Evolutionary conservation across 2,329 filamentous ascomycete species (phyloP), one percentile per base, ranked within the genome.

Genomic region (Cladosporium sphaerospermum): DNA sequence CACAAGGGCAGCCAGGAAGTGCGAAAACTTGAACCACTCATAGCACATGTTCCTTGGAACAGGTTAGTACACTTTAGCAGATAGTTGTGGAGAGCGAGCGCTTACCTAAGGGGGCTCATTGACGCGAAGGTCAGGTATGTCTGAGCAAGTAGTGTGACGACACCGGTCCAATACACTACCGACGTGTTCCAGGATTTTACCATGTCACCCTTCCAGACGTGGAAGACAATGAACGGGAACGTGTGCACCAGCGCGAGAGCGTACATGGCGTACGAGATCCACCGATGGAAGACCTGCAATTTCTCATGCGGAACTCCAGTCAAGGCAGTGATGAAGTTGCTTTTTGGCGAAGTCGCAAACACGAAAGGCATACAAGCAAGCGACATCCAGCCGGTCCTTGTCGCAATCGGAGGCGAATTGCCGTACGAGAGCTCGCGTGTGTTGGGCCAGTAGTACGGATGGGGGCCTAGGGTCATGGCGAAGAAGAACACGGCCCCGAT

Each of bases 11-110:
- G 74, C 73, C 16, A 79, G 53, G 55, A 78, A 74, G 59, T 84
- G 81, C 0, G 77, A 75, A 3, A 71, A 71, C 58, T 83, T 83
- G 75, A 84, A 84, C 60, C 81, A 78, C 57, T 84, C 81, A 61
- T 84, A 83, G 57, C 69, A 77, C 0, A 75, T 71, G 49, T 77
- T 76, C 4, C 79, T 80, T 43, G 36, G 3, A 6, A 11, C n/a
- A 5, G 23, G 19, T 33, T 10, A 52, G 50, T 3, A 31, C 14
- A 6, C 11, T 18, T 39, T 9, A 4, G 37, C 11, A 13, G 3
- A 11, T 16, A 1, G 9, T 23, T 14, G n/a, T 41, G 14, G 36
- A 34, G 23, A 28, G 7, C 13, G 14, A 43, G 11, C 16, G 40
- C 69, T 57, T 60, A 80, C 75, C 79, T 69, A 41, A 82, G 72